Percentiles rank a stretch among this genome's conserved stretches.
Evolutionary conservation across 108 stramenopile species (phyloP).

Genomic region (Fragilaria crotonensis): DNA sequence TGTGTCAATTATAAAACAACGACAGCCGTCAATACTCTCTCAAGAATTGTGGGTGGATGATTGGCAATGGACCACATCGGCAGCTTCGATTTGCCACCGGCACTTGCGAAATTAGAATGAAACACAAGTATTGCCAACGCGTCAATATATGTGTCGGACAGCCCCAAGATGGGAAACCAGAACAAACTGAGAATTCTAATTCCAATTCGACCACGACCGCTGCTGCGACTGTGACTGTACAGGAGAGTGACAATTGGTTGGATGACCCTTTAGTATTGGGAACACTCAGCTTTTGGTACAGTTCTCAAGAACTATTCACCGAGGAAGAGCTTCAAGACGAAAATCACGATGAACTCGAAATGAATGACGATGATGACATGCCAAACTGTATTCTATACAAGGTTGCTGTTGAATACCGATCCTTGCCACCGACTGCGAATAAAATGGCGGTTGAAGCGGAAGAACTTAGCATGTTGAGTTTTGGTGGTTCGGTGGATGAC

Average conservation of each 20-base stretch:
- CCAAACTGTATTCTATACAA: slow-evolving; percentile 32
- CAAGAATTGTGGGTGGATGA: not conserved
- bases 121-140: not conserved
- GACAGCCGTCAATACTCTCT: not conserved
- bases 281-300: not conserved
- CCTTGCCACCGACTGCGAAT: slow-evolving; percentile 38
- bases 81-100: not conserved
- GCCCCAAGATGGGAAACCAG: too few relatives aligned
- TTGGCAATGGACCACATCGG: not conserved
- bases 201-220: not conserved
- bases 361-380: slow-evolving; percentile 5
- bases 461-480: slow-evolving; percentile 48
- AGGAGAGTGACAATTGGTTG: not conserved
- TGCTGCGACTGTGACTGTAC: not conserved
- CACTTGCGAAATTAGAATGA: not conserved
- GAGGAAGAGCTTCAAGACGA: not conserved
- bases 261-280: not conserved
- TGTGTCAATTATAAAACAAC: slow-evolving; percentile 39
- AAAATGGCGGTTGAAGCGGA: slow-evolving; percentile 34
- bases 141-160: not conserved
- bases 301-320: not conserved
- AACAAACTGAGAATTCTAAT: too few relatives aligned
- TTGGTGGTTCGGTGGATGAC: slow-evolving; percentile 50
- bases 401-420: slow-evolving; percentile 37
- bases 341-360: not conserved